Evolutionary conservation across 1,139 yeast species (phyloP), one percentile per base, ranked within the genome.

Genomic region (Yamadazyma atmosphaerica): DNA sequence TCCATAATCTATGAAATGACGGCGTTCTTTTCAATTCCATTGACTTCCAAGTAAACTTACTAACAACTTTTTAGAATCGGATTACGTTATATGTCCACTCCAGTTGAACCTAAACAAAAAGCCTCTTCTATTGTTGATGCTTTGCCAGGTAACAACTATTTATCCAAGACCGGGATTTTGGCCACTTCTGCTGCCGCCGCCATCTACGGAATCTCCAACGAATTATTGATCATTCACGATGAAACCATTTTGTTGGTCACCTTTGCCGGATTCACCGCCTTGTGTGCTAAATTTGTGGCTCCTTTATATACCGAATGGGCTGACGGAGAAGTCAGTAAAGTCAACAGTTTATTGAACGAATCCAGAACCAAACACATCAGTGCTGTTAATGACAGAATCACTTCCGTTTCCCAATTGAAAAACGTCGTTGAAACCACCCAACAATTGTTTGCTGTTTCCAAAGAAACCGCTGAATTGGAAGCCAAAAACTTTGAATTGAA

Each of bases 251-350:
- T 92, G 65, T 77, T 88, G 41, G 79, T 79, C 48, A 84, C 95
- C 47, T 92, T 92, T 68, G 67, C 82, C 47, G 83, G 87, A 47
- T 85, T 90, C 64, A 65, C 83, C 49, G 83, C 77, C 51, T 74
- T 89, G 58, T 74, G 80, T 55, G 87, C 90, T 61, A 92, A 90
- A 77, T 82, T 84, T 54, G 83, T 87, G 56, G 96, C 96, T 47
- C 98, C 98, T 58, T 79, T 86, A 59, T 92, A 90, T 77, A 87
- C 88, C 57, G 94, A 86, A 60, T 88, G 94, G 85, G 98, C 98
- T 44, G 89, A 84, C 60, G 85, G 86, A 47, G 90, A 95, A 79
- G 79, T 90, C 64, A 80, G 83, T 64, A 82, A 85, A 60, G 92
- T 92, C 60, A 77, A 82, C 60, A 82, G 77, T 51, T 77, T 89